Percentiles rank a stretch among this genome's conserved stretches.
Evolutionary conservation across 2,329 filamentous ascomycete genomes (phyloP).

Genomic region (Tolypocladium tundrense): DNA sequence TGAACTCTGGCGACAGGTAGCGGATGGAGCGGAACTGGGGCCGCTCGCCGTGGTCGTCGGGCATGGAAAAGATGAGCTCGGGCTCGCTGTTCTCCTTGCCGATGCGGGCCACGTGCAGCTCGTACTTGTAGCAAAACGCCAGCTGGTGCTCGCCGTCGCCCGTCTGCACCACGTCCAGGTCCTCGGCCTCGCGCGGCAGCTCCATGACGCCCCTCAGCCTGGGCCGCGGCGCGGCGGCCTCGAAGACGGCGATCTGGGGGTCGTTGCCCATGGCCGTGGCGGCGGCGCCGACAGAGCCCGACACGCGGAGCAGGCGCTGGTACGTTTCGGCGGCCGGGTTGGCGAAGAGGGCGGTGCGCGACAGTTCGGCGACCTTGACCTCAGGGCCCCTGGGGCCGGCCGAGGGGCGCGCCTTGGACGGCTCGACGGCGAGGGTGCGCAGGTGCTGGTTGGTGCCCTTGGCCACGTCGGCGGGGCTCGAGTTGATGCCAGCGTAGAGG

Average conservation of each 20-base stretch:
- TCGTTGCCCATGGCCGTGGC: constrained; percentile 68
- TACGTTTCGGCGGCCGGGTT: constrained; percentile 41
- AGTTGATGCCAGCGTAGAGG: constrained; percentile 72
- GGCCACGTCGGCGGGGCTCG: constrained; percentile 58
- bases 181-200: constrained; percentile 48
- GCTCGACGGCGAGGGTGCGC: constrained; percentile 57
- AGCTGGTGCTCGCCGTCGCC: constrained; percentile 56
- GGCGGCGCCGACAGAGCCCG: constrained; percentile 61
- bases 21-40: constrained; percentile 48
- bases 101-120: constrained; percentile 59
- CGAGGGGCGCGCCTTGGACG: constrained; percentile 21
- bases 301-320: constrained; percentile 48
- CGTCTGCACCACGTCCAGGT: constrained; percentile 57
- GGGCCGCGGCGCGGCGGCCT: constrained; percentile 39
- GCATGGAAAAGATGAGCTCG: constrained; percentile 45
- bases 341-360: constrained; percentile 42
- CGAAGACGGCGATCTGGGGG: constrained; percentile 72
- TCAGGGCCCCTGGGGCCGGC: constrained; percentile 17
- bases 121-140: constrained; percentile 67
- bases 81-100: constrained; percentile 37
- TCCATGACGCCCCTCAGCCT: constrained; percentile 39
- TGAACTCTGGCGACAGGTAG: constrained; percentile 46
- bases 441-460: constrained; percentile 78
- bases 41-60: constrained; percentile 33
- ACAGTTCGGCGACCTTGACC: constrained; percentile 38